Base-by-base conservation (phyloP, 2,329 filamentous ascomycete species). In the Sporothrix inflata region DNA sequence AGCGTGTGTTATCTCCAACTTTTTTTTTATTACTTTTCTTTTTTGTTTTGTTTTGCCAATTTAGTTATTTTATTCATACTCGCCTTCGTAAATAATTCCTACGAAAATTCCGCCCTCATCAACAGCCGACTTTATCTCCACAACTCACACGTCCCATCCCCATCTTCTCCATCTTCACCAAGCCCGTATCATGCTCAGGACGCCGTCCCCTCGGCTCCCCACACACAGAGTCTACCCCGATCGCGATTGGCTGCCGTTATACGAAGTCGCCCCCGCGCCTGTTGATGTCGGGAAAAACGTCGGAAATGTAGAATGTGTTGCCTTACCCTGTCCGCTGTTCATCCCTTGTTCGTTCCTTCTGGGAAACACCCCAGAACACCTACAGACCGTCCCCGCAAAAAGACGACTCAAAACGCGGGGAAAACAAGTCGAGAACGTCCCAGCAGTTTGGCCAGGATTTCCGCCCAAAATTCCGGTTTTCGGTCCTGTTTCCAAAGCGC, bases 201-300 rank as follows among this genome's bases (percentile, higher is more conserved):
- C 24, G 3, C 51, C 12, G 12, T 61, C 34, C n/a, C n/a, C 34
- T n/a, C 34, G 4, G 38, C 34, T 63, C 57, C 16, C 34, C 34
- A 63, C 34, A 21, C 16, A 1, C 12, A 11, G 4, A 16, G 34
- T 16, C 21, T 34, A 7, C 11, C 30, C 38, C 34, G 42, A 12
- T 42, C 16, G 38, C 60, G 38, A 45, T 24, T 65, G 60, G 38
- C 60, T 60, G 30, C 16, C 1, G 34, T 40, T n/a, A 24, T 61
- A 40, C 57, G 5, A 27, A 30, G 21, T 55, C 14, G 34, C 57
- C 30, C 30, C 34, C 40, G 34, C 16, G 57, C 57, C 57, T 34
- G 14, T 6, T 19, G 40, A 30, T 45, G 40, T 65, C 66, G 66
- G 66, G 42, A 69, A 69, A 69, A 55, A 69, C 34, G 49, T 69